phyloP scores from a whole-genome alignment of 768 basidiomycete species.

The Daedaleopsis sinensis region DNA sequence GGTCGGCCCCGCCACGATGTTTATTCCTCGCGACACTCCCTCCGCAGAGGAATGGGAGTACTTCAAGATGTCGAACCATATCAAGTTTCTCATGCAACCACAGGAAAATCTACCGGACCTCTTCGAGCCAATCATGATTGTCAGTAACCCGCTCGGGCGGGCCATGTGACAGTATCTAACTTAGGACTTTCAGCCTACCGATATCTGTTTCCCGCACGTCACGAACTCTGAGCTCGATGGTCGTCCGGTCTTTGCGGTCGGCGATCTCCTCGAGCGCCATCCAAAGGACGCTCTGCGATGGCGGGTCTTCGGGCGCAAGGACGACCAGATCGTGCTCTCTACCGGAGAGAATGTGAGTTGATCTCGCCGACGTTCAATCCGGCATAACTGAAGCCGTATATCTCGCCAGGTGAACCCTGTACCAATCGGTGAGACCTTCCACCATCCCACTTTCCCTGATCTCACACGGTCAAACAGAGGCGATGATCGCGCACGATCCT shows the following conservation, averaged over 20 bases:
- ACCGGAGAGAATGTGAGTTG: conserved; percentile 20
- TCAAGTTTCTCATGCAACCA: conserved; percentile 4
- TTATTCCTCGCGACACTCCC: conserved; percentile 7
- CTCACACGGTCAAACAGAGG: conserved; percentile 30
- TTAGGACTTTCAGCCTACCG: conserved; percentile 16
- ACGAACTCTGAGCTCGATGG: conserved; percentile 42
- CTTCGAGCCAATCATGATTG: conserved; percentile 16
- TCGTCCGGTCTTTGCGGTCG: conserved; percentile 42
- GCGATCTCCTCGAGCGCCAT: conserved; percentile 48
- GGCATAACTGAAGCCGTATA: not conserved
- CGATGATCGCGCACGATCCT: conserved; percentile 27
- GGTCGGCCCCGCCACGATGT: conserved; percentile 14
- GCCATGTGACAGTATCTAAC: too few relatives aligned
- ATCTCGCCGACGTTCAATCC: not conserved
- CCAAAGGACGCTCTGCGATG: conserved; percentile 43
- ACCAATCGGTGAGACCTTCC: conserved; percentile 29
- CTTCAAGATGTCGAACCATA: conserved; percentile 18
- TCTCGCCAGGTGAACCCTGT: conserved; percentile 38
- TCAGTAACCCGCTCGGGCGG: too few relatives aligned
- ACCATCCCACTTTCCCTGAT: too few relatives aligned
- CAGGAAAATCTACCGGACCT: conserved; percentile 4
- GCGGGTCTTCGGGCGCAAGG: conserved; percentile 28
- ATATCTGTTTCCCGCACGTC: conserved; percentile 23
- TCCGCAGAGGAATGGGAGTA: conserved; percentile 22
- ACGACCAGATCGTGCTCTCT: conserved; percentile 47